phyloP scores from a whole-genome alignment of 805 yeast species.

The Lachancea fermentati region DNA sequence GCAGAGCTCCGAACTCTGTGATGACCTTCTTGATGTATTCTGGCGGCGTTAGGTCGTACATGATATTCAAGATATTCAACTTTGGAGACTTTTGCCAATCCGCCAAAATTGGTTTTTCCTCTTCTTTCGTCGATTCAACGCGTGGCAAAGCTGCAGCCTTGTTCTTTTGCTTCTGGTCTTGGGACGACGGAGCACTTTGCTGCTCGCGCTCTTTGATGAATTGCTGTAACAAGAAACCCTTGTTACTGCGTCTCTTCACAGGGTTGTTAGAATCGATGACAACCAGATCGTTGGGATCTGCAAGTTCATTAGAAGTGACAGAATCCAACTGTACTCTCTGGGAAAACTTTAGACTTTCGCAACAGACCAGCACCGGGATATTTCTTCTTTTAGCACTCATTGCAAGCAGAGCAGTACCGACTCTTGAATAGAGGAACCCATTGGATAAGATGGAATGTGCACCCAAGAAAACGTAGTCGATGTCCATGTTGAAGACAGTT shows the following conservation, averaged over 20 bases:
- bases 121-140: conserved; percentile 26
- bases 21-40: conserved; percentile 89
- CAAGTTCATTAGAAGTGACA: conserved; percentile 89
- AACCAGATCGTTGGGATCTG: conserved; percentile 69
- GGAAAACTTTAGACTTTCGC: conserved; percentile 90
- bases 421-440: conserved; percentile 88
- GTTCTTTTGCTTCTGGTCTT: conserved; percentile 25
- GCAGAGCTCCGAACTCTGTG: conserved; percentile 92
- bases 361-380: conserved; percentile 91
- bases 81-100: conserved; percentile 61
- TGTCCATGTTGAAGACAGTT: conserved; percentile 68
- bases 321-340: conserved; percentile 95
- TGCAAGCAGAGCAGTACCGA: conserved; percentile 90
- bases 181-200: conserved; percentile 22
- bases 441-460: conserved; percentile 97
- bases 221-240: conserved; percentile 60
- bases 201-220: conserved; percentile 42
- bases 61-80: conserved; percentile 71
- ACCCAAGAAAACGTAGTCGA: conserved; percentile 87
- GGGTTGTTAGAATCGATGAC: conserved; percentile 46
- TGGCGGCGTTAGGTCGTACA: conserved; percentile 94
- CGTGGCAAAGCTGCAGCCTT: conserved; percentile 21
- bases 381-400: conserved; percentile 84
- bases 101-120: conserved; percentile 40
- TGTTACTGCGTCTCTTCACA: conserved; percentile 42